Evolutionary conservation across 371 early-diverging fungal genomes (phyloP).

Genomic region (Mortierella sp.): DNA sequence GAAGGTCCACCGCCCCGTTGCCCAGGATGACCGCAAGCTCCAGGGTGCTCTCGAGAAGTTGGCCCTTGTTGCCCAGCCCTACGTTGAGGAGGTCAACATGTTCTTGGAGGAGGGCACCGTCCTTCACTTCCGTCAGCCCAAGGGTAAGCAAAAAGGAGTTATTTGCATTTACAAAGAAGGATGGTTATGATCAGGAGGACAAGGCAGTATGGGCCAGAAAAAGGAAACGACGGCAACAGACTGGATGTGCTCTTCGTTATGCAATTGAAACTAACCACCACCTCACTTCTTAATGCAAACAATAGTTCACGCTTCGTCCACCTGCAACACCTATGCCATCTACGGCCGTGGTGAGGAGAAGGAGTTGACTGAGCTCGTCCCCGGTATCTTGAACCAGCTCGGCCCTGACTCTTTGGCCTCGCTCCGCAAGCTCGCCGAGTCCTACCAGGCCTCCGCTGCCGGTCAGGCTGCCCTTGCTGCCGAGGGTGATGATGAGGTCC

Average conservation of each 20-base stretch:
- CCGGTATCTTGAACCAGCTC: constrained; percentile 95
- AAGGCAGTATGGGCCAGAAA: too few relatives aligned
- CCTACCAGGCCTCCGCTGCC: constrained; percentile 52
- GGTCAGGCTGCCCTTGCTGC: constrained; percentile 45
- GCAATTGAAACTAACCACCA: not conserved
- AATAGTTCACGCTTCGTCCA: constrained; percentile 87
- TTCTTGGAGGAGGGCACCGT: constrained; percentile 96
- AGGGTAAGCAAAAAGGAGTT: constrained; percentile 76
- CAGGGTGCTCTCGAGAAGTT: constrained; percentile 90
- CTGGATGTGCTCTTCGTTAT: too few relatives aligned
- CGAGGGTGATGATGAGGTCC: constrained; percentile 72
- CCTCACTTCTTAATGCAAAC: constrained; percentile 1
- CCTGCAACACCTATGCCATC: constrained; percentile 94
- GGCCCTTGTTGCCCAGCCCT: constrained; percentile 86
- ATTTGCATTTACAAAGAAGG: not conserved
- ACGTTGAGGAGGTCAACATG: constrained; percentile 99
- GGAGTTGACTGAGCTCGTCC: constrained; percentile 93
- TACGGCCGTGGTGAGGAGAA: constrained; percentile 91
- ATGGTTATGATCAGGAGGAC: not conserved
- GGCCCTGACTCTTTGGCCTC: constrained; percentile 94
- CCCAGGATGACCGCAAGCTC: constrained; percentile 94
- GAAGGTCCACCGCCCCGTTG: constrained; percentile 80
- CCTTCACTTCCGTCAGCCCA: constrained; percentile 93
- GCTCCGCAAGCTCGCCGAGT: constrained; percentile 70
- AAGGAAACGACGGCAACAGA: too few relatives aligned